Base-by-base conservation (phyloP, 169 alveolate species). In the Amoebophrya sp. region DNA sequence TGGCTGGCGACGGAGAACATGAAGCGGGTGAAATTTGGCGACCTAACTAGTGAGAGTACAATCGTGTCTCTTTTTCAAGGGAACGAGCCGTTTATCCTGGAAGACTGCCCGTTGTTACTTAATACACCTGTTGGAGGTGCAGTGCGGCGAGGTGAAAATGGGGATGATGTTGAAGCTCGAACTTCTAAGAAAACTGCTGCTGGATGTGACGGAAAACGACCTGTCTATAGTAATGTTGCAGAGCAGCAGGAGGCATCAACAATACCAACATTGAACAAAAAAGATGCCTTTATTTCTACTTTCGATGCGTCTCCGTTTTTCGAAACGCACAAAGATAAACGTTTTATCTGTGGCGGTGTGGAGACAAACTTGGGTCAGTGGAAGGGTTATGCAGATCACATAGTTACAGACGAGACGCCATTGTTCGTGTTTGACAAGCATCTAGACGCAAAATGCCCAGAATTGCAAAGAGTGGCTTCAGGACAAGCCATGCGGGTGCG, bases 341-440 rank as follows among this genome's bases (percentile, higher is more conserved):
- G 23, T 0, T 36, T 29, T 41, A 0, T 6, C 78, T 47, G 89
- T 39, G 41, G 54, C 26, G 47, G 41, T 12, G 90, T 65, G 40
- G 36, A 55, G 33, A 47, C 55, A 47, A 36, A 14, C 26, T 39
- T 90, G 26, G 33, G 41, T 41, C 40, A 55, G 36, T 90, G 54
- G 41, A 1, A 14, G 39, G 34, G 38, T 39, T 90, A 90, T 54
- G 89, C 89, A n/a, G 54, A 53, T 40, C 2, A 1, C 83, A 33
- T 40, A 29, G 55, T 14, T 54, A 0, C 33, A 36, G 92, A 90
- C 89, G 92, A 90, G 26, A 65, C 54, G 41, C 92, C 92, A 14
- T 53, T 90, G 38, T 90, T 90, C 89, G 54, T 90, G 41, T 90
- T 90, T 18, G 92, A 90, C 83, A 76, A 41, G 36, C 14, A 54